Evolutionary conservation across 2,329 filamentous ascomycete genomes (phyloP), one percentile per base, ranked within the genome.

Genomic region (Trichoderma gracile): DNA sequence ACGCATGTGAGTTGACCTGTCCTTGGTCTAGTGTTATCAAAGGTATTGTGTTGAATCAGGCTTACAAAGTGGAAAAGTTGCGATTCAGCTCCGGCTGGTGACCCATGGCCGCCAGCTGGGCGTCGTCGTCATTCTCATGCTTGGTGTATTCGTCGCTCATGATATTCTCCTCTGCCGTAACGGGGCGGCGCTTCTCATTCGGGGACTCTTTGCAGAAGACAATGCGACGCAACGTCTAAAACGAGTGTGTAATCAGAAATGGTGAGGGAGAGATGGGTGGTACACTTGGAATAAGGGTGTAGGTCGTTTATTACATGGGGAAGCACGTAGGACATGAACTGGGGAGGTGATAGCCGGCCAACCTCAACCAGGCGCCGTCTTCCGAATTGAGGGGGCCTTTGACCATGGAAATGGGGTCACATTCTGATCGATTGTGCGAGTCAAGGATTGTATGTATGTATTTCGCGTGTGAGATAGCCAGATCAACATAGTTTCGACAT

Each of bases 11-110:
- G 58, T 25, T 42, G 25, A 45, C 23, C 23, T 30, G 3, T 9
- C 15, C 5, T 42, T 46, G 52, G 25, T 40, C 38, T 19, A 1
- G 40, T 12, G 3, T 2, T 8, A 14, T 10, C 10, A n/a, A 3
- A 10, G 42, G 42, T 1, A 19, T 33, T 17, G 23, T 25, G 4
- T 27, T 27, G 17, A 9, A 30, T 30, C 19, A 7, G 46, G 38
- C 65, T 63, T 65, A 70, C 68, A 71, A 54, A n/a, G 69, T 69
- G 38, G 70, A 71, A 62, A 72, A 70, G 64, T 69, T 69, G 56
- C 70, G 70, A 46, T 70, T 67, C 30, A 72, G 65, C 67, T 71
- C 69, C 33, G 70, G 67, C 63, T 60, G 63, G 50, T 71, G 70
- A 53, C 69, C 70, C 67, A 71, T 66, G 49, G 69, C 69, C 53